These are phyloP conservation scores for Fonsecaea monophora DNA, from an alignment of 2,329 filamentous ascomycete genomes.

Conservation along the genomic window DNA sequence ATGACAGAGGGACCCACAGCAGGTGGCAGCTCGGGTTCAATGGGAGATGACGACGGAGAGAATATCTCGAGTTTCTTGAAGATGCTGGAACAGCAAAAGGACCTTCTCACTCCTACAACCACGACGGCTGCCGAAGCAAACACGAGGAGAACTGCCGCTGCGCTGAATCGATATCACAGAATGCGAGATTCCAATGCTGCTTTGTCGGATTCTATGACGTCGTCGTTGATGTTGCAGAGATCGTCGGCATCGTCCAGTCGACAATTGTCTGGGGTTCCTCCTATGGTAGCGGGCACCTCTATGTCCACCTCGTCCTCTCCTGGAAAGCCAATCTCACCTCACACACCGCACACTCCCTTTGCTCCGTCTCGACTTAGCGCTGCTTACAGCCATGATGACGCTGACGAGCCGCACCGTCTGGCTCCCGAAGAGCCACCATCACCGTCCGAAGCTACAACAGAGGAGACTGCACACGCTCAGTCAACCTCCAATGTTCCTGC, in stretches of 20 bases:
- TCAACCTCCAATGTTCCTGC: conserved; percentile 50
- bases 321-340: conserved; percentile 85
- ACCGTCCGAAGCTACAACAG: conserved; percentile 47
- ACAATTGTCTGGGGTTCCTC: conserved; percentile 70
- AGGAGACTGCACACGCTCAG: conserved; percentile 45
- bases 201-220: conserved; percentile 91
- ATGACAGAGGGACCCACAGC: conserved; percentile 68
- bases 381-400: conserved; percentile 63
- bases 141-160: conserved; percentile 76
- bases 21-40: conserved; percentile 68
- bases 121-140: conserved; percentile 66
- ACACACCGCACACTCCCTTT: conserved; percentile 90
- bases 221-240: conserved; percentile 81
- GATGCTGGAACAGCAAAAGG: conserved; percentile 84
- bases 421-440: conserved; percentile 41
- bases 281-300: conserved; percentile 69
- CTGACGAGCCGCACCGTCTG: conserved; percentile 44
- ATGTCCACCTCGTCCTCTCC: conserved; percentile 87
- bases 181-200: conserved; percentile 90
- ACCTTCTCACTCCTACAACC: conserved; percentile 73
- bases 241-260: conserved; percentile 80
- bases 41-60: conserved; percentile 78
- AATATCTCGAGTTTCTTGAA: conserved; percentile 94
- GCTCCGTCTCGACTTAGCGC: conserved; percentile 93
- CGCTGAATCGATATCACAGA: conserved; percentile 81